Base-by-base conservation (phyloP, 495 filamentous ascomycete species). In the Neurospora hispaniola region DNA sequence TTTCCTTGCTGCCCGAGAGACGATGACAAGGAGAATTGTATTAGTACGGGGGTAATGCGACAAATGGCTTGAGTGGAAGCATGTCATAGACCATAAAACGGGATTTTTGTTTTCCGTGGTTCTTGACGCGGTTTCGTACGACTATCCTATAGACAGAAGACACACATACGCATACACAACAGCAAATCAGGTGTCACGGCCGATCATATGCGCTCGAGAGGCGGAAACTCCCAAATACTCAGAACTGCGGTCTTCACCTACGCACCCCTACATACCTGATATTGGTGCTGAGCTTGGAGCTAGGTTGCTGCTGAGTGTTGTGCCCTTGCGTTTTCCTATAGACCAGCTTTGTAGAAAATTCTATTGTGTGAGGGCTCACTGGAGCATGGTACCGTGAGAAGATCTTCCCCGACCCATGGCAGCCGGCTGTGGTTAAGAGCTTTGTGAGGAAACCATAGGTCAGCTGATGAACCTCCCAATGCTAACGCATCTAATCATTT, bases 1-100 rank as follows among this genome's bases (percentile, higher is more conserved):
- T 31, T 31, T 4, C 54, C 23, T 62, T 62, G 23, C 54, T 62
- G 54, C 11, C 54, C 31, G 23, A 62, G 54, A 62, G 54, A 62
- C 54, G 54, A 31, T 62, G 23, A 62, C 23, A 27, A 62, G 20
- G 54, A 66, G 16, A 38, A 59, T 39, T 78, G 74, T 76, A 77
- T 73, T 72, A 77, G 70, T 79, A 79, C 68, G 41, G 69, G 74
- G 35, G 48, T 44, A 59, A 62, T 44, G 69, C 44, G 73, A 59
- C 73, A 74, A 74, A 71, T 43, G 46, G n/a, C 20, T 12, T 54
- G 46, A 69, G 54, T 20, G 71, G 41, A 62, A 62, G 54, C 54
- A 27, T 62, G 54, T 62, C 54, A 62, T 62, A 35, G 23, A 31
- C 54, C 54, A 35, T 35, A 62, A 31, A 42, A 54, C 66, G 27